Evolutionary conservation across 495 filamentous ascomycete species (phyloP), one percentile per base, ranked within the genome.

Genomic region (Amphirosellinia nigrospora): DNA sequence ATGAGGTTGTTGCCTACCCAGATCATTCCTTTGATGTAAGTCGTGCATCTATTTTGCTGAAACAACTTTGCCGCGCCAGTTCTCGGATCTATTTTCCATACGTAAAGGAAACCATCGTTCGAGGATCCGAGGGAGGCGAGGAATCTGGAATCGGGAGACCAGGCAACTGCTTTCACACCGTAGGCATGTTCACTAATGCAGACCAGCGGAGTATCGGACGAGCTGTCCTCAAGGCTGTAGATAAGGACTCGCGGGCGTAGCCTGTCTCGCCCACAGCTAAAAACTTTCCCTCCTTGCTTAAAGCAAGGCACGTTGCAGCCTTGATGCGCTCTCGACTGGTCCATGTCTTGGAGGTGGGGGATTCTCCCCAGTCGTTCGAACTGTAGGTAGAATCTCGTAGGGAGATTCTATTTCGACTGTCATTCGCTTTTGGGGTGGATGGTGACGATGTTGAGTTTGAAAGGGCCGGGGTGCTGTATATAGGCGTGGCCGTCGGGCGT

Each of bases 241-340:
- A 99, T 89, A 55, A 98, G 85, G 5, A 98, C 93, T 55, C 96
- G 86, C 9, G 96, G 69, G 91, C 92, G 80, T 98, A 97, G 60
- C 96, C 96, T 32, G 94, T 97, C 89, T 99, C 96, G 77, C 96
- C 96, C 38, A 98, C 90, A 32, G 96, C 96, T 48, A 99, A 86
- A 76, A 92, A 93, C 69, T 88, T 90, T 53, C 93, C 96, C 86
- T 97, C 93, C 5, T 89, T 91, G 79, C 94, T 98, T 66, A 99
- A 89, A 23, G 92, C 92, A 32, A 98, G 86, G 81, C 93, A 96
- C n/a, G 94, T 97, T 1, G 94, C 93, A n/a, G 95, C 93, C 79
- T 97, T 97, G 75, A 97, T 91, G 70, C 94, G 86, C 78, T 97
- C 94, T 72, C 93, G 87, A 36, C 92, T 94, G 8, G 92, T 93